These are phyloP conservation scores for Coemansia sp. DNA, from an alignment of 192 early-diverging fungal species.

Conservation along the genomic window DNA sequence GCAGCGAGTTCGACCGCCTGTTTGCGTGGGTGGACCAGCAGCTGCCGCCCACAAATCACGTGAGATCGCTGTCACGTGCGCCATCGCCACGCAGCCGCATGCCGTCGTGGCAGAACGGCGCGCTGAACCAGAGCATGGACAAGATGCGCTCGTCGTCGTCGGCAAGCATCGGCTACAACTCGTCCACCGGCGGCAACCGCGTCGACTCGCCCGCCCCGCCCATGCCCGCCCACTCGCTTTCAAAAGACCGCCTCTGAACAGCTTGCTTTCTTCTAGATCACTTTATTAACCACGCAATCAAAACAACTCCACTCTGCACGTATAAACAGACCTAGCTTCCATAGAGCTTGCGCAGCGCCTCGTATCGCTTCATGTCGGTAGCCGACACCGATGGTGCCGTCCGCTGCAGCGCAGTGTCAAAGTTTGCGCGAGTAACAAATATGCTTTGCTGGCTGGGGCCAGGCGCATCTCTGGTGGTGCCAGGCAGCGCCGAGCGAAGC, in stretches of 20 bases:
- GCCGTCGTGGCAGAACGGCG: constrained; percentile 34
- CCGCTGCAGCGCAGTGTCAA: constrained; percentile 78
- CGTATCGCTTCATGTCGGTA: constrained; percentile 52
- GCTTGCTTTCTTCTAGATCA: background rate
- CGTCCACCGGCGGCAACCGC: constrained; percentile 38
- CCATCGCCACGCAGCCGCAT: constrained; percentile 47
- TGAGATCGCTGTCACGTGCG: constrained; percentile 33
- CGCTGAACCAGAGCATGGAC: constrained; percentile 11
- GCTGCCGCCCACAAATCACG: constrained; percentile 34
- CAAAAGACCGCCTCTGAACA: constrained; percentile 1
- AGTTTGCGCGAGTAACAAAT: constrained; percentile 57
- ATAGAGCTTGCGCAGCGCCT: constrained; percentile 45
- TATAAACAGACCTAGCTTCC: constrained; percentile 13
- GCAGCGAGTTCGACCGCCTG: constrained; percentile 56
- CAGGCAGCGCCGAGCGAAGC: constrained; percentile 55
- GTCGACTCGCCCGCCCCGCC: constrained; percentile 43
- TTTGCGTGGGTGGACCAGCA: constrained; percentile 57
- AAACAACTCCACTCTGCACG: too few relatives aligned
- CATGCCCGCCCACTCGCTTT: constrained; percentile 20
- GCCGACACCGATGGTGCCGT: constrained; percentile 79
- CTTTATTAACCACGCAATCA: background rate
- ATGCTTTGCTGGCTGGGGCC: constrained; percentile 14
- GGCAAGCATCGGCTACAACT: constrained; percentile 43
- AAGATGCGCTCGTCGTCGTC: constrained; percentile 40
- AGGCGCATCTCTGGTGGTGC: constrained; percentile 7